These are phyloP conservation scores for Cephalotrichum gorgonifer DNA, from an alignment of 2,329 filamentous ascomycete genomes.

Conservation along the genomic window DNA sequence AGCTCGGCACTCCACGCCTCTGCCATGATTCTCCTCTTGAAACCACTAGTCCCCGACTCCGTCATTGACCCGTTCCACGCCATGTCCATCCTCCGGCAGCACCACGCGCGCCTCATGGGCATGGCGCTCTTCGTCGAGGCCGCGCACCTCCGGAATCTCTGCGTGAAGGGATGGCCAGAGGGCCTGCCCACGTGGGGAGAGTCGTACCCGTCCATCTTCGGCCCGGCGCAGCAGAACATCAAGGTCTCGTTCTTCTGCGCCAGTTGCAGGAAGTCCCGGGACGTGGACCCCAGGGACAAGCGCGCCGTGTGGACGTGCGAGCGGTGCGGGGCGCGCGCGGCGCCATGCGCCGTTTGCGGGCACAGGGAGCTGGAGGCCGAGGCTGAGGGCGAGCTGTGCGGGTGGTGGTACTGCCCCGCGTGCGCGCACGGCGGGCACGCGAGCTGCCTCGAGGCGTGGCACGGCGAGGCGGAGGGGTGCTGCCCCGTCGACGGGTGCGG, in stretches of 20 bases:
- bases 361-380: slow-evolving; percentile 32
- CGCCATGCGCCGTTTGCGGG: slow-evolving; percentile 48
- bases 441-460: slow-evolving; percentile 50
- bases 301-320: slow-evolving; percentile 46
- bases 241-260: slow-evolving; percentile 44
- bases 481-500: slow-evolving; percentile 57
- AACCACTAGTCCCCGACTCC: slow-evolving; percentile 42
- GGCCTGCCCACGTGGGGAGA: slow-evolving; percentile 42
- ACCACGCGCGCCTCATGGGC: slow-evolving; percentile 47
- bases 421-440: slow-evolving; percentile 55
- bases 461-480: slow-evolving; percentile 41
- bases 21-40: slow-evolving; percentile 49
- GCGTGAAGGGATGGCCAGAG: slow-evolving; percentile 44
- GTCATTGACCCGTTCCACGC: slow-evolving; percentile 47
- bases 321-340: slow-evolving; percentile 41
- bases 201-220: slow-evolving; percentile 43
- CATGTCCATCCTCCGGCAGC: slow-evolving; percentile 44
- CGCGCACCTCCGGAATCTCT: slow-evolving; percentile 50
- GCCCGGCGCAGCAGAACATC: slow-evolving; percentile 42
- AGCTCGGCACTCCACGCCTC: slow-evolving; percentile 49
- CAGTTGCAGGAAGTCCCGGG: slow-evolving; percentile 44
- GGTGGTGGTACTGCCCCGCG: slow-evolving; percentile 55
- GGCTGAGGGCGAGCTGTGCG: slow-evolving; percentile 18
- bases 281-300: slow-evolving; percentile 24
- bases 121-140: slow-evolving; percentile 53